Conservation (phyloP, 2,329 filamentous ascomycete genomes). For the Penicillium sp. region DNA sequence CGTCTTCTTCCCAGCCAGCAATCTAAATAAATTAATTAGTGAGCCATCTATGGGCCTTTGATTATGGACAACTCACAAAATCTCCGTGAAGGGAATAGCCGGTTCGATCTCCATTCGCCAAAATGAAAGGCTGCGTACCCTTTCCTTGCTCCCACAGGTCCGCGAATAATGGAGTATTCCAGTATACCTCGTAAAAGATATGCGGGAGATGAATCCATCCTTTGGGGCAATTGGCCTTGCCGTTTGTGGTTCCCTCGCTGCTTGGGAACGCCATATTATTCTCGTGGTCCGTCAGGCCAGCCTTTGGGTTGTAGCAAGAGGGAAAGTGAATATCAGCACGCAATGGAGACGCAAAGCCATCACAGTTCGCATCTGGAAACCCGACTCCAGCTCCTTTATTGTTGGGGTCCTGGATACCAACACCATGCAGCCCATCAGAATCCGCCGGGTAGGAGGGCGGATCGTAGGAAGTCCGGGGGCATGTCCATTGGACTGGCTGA, state of each 20-base stretch:
- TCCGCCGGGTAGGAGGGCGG: conserved; percentile 15
- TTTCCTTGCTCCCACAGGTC: conserved; percentile 15
- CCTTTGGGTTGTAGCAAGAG: conserved; percentile 19
- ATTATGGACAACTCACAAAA: conserved; percentile 12
- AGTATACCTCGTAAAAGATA: conserved; percentile 25
- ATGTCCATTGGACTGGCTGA: conserved; percentile 24
- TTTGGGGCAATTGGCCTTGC: conserved; percentile 16
- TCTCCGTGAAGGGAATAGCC: conserved; percentile 21
- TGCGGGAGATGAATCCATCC: conserved; percentile 20
- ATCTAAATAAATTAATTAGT: conserved; percentile 10
- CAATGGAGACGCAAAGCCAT: conserved; percentile 16
- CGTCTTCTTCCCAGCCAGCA: conserved; percentile 16
- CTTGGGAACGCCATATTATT: conserved; percentile 18
- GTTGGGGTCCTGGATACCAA: conserved; percentile 20
- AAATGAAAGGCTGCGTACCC: conserved; percentile 15
- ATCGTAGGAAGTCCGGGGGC: conserved; percentile 12
- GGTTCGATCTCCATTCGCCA: conserved; percentile 19
- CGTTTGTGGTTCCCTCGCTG: conserved; percentile 14
- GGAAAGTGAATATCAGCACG: conserved; percentile 23
- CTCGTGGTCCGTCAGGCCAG: conserved; percentile 13
- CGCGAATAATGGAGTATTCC: conserved; percentile 17
- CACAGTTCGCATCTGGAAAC: conserved; percentile 26
- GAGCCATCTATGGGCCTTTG: no score
- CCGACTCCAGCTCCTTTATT: conserved; percentile 17
- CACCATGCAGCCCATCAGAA: conserved; percentile 19